Base-by-base conservation (phyloP, 768 basidiomycete species). In the Macrolepiota albuminosa region DNA sequence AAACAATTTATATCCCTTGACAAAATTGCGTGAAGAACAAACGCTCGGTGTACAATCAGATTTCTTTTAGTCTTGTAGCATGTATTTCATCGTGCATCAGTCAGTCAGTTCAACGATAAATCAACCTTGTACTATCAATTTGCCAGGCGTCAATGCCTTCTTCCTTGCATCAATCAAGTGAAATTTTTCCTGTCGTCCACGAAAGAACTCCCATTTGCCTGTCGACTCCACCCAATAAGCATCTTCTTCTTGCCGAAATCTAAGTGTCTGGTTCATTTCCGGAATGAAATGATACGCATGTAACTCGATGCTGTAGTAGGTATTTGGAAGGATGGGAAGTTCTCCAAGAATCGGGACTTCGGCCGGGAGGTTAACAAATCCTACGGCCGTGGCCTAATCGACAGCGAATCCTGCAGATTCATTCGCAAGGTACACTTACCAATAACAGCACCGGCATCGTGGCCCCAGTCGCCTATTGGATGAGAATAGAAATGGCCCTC, bases 401-500 rank as follows among this genome's bases (percentile, higher is more conserved):
- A 10, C n/a, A n/a, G 26, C 26, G 8, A 3, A 42, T 21, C 31
- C n/a, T 13, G n/a, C 13, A 7, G 2, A 6, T 26, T n/a, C 24
- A 16, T 29, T 26, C 24, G 16, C 7, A 29, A 46, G n/a, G n/a
- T 9, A 4, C 18, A 53, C 74, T 64, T 66, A 73, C 80, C 81
- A 26, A 82, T 78, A 14, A 81, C 75, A 49, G 78, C 75, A 2
- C 81, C 82, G 14, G 81, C 77, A 43, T 77, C 76, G 67, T 84
- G 82, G 16, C 82, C 83, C 75, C 78, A 83, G 63, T 82, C 81
- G 29, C 83, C 80, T 45, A 84, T 83, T 7, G 83, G 81, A 69
- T 84, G 81, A 36, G 70, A 79, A 62, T 78, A 84, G 34, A 83
- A 75, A 63, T 78, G 75, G 0, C 83, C 83, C 37, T 77, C 65